These are phyloP conservation scores for Suillus alpinus DNA, from an alignment of 768 basidiomycete species.

Conservation along the genomic window DNA sequence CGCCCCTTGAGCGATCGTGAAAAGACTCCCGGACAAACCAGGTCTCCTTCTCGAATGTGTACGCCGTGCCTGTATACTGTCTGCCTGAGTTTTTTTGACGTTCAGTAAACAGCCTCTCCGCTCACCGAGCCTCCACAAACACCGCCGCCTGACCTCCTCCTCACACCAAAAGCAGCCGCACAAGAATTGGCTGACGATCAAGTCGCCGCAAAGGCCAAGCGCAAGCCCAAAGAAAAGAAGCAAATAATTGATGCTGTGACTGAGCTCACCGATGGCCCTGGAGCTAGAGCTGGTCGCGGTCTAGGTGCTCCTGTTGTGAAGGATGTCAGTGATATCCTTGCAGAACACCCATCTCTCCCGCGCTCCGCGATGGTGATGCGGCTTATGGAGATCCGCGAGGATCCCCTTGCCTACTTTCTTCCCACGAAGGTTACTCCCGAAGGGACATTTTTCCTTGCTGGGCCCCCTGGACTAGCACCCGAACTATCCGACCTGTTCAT, in stretches of 20 bases:
- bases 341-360: slow-evolving; percentile 82
- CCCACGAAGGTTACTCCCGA: slow-evolving; percentile 73
- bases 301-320: slow-evolving; percentile 51
- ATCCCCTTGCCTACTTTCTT: slow-evolving; percentile 82
- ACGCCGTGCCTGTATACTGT: slow-evolving; percentile 23
- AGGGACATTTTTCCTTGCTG: slow-evolving; percentile 78
- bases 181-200: slow-evolving; percentile 37
- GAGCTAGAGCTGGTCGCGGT: slow-evolving; percentile 54
- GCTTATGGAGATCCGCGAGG: slow-evolving; percentile 79
- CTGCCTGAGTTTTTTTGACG: slow-evolving; percentile 1
- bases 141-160: slow-evolving; percentile 61
- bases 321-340: slow-evolving; percentile 69
- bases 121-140: slow-evolving; percentile 74
- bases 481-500: slow-evolving; percentile 84
- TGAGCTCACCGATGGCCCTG: slow-evolving; percentile 69
- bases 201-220: slow-evolving; percentile 38
- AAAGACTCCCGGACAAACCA: slow-evolving; percentile 58
- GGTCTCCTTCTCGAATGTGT: slow-evolving; percentile 70
- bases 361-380: slow-evolving; percentile 83
- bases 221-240: slow-evolving; percentile 72
- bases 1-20: slow-evolving; percentile 43
- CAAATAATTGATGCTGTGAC: slow-evolving; percentile 90
- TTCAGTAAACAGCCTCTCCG: slow-evolving; percentile 58
- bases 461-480: slow-evolving; percentile 78
- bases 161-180: slow-evolving; percentile 49